A percentile compares a stretch with the other conserved stretches of the same genome.
These are phyloP conservation scores for Ceratocystis cacaofunesta DNA, from an alignment of 2,329 filamentous ascomycete species.

Conservation along the genomic window DNA sequence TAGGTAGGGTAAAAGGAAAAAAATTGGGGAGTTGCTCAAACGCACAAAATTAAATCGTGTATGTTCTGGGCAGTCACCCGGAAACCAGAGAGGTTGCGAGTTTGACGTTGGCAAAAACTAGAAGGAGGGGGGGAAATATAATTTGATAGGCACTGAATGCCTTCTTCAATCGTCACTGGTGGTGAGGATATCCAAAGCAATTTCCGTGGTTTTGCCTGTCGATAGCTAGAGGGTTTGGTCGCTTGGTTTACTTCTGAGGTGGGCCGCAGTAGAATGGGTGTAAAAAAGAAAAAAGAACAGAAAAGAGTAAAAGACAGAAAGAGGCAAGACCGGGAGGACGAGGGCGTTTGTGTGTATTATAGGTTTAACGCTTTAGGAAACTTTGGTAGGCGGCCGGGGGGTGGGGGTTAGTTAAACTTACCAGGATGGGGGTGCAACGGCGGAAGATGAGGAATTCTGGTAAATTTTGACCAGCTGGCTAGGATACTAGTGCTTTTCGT, in stretches of 20 bases:
- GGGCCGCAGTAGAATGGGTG: neutral
- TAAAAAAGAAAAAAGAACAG: constrained; percentile 7
- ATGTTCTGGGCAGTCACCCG: neutral
- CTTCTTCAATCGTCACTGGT: neutral
- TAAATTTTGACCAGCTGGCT: constrained; percentile 8
- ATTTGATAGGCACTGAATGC: neutral
- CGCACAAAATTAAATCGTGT: neutral
- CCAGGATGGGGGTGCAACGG: constrained; percentile 2
- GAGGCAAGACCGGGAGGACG: constrained; percentile 15
- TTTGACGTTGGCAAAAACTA: constrained; percentile 1
- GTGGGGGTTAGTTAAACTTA: neutral
- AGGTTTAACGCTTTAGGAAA: constrained; percentile 6
- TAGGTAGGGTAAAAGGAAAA: constrained; percentile 4
- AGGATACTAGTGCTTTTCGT: constrained; percentile 9
- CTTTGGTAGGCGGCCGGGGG: neutral
- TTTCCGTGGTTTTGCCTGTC: neutral
- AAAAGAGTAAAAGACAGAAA: constrained; percentile 16
- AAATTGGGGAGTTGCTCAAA: constrained; percentile 5
- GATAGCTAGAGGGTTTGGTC: neutral
- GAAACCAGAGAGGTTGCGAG: constrained; percentile 2
- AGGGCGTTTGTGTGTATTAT: constrained; percentile 12
- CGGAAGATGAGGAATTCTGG: constrained; percentile 7
- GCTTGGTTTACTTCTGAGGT: neutral
- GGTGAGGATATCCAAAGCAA: neutral
- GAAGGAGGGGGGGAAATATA: neutral